phyloP scores from a whole-genome alignment of 768 basidiomycete species.

The Glaciozyma martinii region DNA sequence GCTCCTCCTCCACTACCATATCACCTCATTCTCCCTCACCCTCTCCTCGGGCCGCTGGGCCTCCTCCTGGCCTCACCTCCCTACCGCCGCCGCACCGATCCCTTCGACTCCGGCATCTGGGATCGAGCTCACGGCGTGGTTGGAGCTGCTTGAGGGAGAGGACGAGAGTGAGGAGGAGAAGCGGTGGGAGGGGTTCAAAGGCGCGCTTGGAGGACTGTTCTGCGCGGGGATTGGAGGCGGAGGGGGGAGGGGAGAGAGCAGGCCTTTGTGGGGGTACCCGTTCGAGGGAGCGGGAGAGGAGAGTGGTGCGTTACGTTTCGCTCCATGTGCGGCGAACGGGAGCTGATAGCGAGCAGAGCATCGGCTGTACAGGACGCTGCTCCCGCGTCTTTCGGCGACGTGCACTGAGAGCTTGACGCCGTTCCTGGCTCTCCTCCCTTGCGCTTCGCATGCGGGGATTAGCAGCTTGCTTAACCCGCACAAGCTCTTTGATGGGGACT shows the following conservation, averaged over 20 bases:
- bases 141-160: conserved; percentile 49
- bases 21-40: conserved; percentile 79
- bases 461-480: conserved; percentile 76
- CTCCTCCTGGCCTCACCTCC: conserved; percentile 18
- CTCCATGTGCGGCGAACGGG: too few relatives aligned
- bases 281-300: conserved; percentile 11
- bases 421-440: conserved; percentile 87
- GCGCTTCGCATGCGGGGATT: conserved; percentile 78
- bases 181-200: conserved; percentile 70
- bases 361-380: conserved; percentile 58
- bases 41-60: conserved; percentile 90
- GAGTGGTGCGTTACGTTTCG: conserved; percentile 25
- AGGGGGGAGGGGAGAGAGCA: conserved; percentile 24
- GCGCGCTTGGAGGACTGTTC: conserved; percentile 84
- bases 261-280: conserved; percentile 16
- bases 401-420: conserved; percentile 97
- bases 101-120: conserved; percentile 9
- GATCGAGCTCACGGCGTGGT: conserved; percentile 81
- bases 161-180: conserved; percentile 27
- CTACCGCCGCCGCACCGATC: neutral
- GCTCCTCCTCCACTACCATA: conserved; percentile 71
- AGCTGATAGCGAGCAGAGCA: neutral
- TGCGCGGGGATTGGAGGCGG: conserved; percentile 50
- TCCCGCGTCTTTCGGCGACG: conserved; percentile 55
- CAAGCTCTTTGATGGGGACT: conserved; percentile 75